A percentile compares a stretch with the other conserved stretches of the same genome.
Evolutionary conservation across 2,329 filamentous ascomycete genomes (phyloP).

Genomic region (Stemphylium beticola): DNA sequence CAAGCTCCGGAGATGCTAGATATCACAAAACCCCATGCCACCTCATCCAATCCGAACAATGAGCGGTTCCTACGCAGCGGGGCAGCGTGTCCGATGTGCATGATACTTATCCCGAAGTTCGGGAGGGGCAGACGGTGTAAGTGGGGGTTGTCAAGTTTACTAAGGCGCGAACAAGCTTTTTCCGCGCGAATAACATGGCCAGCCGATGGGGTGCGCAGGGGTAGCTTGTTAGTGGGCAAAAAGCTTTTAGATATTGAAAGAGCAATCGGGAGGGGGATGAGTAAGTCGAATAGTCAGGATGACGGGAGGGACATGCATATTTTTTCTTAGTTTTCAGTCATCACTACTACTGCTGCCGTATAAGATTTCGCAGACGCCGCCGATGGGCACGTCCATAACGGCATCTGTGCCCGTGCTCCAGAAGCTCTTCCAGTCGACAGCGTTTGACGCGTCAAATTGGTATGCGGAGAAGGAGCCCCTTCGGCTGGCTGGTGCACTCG

Average conservation of each 20-base stretch:
- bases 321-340: conserved; percentile 6
- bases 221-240: not conserved
- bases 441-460: conserved; percentile 48
- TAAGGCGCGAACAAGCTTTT: conserved; percentile 25
- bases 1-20: conserved; percentile 17
- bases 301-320: conserved; percentile 21
- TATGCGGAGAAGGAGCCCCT: conserved; percentile 41
- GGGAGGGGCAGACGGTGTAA: conserved; percentile 21
- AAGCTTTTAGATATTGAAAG: not conserved
- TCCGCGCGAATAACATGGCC: conserved; percentile 1
- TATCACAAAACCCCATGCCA: conserved; percentile 5
- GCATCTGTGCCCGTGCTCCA: conserved; percentile 96
- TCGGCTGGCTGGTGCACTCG: conserved; percentile 47
- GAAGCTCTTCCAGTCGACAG: conserved; percentile 75
- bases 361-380: conserved; percentile 91
- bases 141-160: conserved; percentile 24
- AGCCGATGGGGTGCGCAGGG: not conserved
- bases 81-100: conserved; percentile 16
- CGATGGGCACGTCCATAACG: conserved; percentile 94
- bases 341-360: conserved; percentile 69
- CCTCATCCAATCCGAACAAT: conserved; percentile 15
- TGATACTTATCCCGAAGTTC: conserved; percentile 23
- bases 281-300: conserved; percentile 20
- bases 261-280: not conserved
- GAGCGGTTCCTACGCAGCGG: conserved; percentile 10